Evolutionary conservation across 2,329 filamentous ascomycete species (phyloP).

Genomic region (Tolypocladium pustulatum): DNA sequence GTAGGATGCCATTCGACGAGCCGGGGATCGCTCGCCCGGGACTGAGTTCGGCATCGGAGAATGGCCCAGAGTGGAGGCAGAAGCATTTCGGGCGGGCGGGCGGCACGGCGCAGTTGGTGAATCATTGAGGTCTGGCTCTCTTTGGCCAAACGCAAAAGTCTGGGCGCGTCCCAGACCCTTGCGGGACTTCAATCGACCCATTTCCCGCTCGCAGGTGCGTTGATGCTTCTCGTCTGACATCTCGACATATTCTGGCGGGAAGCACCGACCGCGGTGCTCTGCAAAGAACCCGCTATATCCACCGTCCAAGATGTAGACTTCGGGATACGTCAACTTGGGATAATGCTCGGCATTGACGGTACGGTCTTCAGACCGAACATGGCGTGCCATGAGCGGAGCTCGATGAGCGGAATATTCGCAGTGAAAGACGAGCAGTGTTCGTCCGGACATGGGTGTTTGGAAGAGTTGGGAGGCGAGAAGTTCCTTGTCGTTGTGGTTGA

Average conservation of each 20-base stretch:
- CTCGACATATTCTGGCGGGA: constrained; percentile 90
- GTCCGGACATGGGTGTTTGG: constrained; percentile 50
- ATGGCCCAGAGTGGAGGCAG: constrained; percentile 33
- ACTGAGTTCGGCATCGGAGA: constrained; percentile 31
- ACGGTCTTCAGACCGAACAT: constrained; percentile 82
- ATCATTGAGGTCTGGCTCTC: constrained; percentile 42
- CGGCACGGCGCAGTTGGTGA: constrained; percentile 48
- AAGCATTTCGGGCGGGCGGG: constrained; percentile 25
- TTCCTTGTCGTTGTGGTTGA: constrained; percentile 98
- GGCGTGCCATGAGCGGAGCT: constrained; percentile 91
- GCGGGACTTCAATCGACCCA: constrained; percentile 85
- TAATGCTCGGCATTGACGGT: constrained; percentile 77
- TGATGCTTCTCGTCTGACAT: constrained; percentile 92
- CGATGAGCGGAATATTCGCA: constrained; percentile 98
- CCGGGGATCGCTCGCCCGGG: constrained; percentile 38
- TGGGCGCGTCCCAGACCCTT: constrained; percentile 78
- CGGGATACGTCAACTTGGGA: constrained; percentile 83
- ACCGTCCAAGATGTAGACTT: constrained; percentile 93
- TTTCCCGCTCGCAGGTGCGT: constrained; percentile 84
- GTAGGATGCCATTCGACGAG: constrained; percentile 55
- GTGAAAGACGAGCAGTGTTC: constrained; percentile 82
- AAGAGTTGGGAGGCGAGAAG: constrained; percentile 72
- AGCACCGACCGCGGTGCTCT: constrained; percentile 70
- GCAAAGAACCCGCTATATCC: constrained; percentile 92
- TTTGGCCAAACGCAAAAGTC: constrained; percentile 89